Evolutionary conservation across 2,329 filamentous ascomycete genomes (phyloP).

Genomic region (Microsporum audouinii): DNA sequence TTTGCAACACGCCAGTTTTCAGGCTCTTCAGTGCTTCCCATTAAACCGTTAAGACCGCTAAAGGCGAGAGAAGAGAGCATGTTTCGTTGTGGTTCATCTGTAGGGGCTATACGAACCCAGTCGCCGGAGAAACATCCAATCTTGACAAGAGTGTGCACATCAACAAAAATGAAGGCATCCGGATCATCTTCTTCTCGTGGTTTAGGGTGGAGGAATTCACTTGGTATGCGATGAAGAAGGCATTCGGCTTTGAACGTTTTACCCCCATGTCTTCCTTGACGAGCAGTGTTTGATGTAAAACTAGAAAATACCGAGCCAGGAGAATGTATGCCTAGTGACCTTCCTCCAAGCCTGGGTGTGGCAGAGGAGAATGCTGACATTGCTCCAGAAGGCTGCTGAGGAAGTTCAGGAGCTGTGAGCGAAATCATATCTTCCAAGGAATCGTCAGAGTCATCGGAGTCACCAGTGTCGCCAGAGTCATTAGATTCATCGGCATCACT

Average conservation of each 20-base stretch:
- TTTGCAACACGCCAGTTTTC: slow-evolving; percentile 73
- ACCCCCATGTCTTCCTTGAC: slow-evolving; percentile 58
- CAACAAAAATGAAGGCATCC: slow-evolving; percentile 76
- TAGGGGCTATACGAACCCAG: slow-evolving; percentile 77
- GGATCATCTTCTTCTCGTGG: slow-evolving; percentile 77
- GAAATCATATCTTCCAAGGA: slow-evolving; percentile 91
- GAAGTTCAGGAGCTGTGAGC: slow-evolving; percentile 64
- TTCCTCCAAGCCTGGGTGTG: slow-evolving; percentile 64
- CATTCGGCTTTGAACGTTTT: slow-evolving; percentile 78
- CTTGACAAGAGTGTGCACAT: slow-evolving; percentile 71
- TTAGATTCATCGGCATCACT: slow-evolving; percentile 78
- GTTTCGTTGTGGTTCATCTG: slow-evolving; percentile 53
- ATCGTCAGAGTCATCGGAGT: slow-evolving; percentile 75
- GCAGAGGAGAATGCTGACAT: slow-evolving; percentile 69
- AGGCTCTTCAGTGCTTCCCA: slow-evolving; percentile 42
- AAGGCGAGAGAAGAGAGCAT: slow-evolving; percentile 54
- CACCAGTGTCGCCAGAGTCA: slow-evolving; percentile 64
- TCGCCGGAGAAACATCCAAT: slow-evolving; percentile 96
- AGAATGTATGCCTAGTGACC: slow-evolving; percentile 60
- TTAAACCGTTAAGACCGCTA: slow-evolving; percentile 31
- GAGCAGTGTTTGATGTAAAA: slow-evolving; percentile 72
- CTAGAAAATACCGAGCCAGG: slow-evolving; percentile 83
- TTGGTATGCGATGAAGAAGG: slow-evolving; percentile 58
- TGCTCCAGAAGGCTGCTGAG: slow-evolving; percentile 65
- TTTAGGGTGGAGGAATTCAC: slow-evolving; percentile 73